phyloP scores from a whole-genome alignment of 306 rosid species.

The Quercus bicolor region DNA sequence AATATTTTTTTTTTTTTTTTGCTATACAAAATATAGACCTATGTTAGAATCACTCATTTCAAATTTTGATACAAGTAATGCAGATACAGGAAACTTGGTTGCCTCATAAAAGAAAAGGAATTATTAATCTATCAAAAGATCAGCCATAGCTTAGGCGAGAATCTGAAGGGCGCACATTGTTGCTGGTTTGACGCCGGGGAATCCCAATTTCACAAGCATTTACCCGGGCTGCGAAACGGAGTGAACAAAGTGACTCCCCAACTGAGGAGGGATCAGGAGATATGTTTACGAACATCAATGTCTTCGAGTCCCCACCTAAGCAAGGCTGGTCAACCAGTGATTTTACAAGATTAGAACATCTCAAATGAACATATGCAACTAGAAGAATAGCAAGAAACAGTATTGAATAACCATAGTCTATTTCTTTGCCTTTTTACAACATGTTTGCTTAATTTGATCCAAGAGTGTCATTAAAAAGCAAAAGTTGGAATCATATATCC shows the following conservation, averaged over 20 bases:
- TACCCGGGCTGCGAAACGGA: conserved; percentile 89
- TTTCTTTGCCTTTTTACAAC: background rate
- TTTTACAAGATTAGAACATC: conserved; percentile 20
- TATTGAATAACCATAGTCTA: background rate
- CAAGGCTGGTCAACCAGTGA: conserved; percentile 67
- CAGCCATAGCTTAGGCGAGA: conserved; percentile 67
- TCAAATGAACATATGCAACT: background rate
- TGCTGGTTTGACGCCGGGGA: conserved; percentile 77
- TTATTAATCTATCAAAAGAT: conserved; percentile 19
- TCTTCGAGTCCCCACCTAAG: conserved; percentile 93
- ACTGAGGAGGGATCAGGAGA: conserved; percentile 75
- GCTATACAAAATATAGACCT: conserved; percentile 61
- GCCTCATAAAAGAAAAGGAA: conserved; percentile 24
- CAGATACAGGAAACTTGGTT: conserved; percentile 22
- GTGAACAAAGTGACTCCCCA: conserved; percentile 88
- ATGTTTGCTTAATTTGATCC: background rate
- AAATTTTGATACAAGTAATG: conserved; percentile 19
- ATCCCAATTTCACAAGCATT: conserved; percentile 93
- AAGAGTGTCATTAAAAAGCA: background rate
- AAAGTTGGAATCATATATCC: background rate
- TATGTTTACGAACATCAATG: conserved; percentile 88
- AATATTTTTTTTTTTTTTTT: conserved; percentile 31
- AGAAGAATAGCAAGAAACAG: background rate
- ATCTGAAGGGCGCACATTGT: conserved; percentile 40
- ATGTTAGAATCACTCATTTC: conserved; percentile 59